Evolutionary conservation across 805 yeast genomes (phyloP).

Genomic region (Lachancea cidri): DNA sequence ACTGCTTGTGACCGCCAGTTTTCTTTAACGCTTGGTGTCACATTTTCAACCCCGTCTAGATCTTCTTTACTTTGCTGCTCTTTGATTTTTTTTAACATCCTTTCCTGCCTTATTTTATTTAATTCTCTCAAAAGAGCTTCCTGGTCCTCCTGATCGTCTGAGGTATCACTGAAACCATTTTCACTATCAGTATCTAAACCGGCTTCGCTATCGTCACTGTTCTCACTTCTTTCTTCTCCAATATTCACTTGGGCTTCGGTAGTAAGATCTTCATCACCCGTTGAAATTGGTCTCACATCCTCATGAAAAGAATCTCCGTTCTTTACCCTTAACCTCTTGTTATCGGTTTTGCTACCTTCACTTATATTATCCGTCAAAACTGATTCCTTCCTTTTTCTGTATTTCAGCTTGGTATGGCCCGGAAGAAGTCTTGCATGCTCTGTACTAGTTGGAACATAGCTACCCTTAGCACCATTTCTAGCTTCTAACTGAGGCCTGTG

Average conservation of each 20-base stretch:
- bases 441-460: conserved; percentile 39
- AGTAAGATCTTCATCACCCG: too few relatives aligned
- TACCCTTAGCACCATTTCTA: conserved; percentile 44
- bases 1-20: conserved; percentile 23
- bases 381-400: conserved; percentile 32
- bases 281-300: too few relatives aligned
- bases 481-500: conserved; percentile 69
- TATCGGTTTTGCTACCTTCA: background rate
- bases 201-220: background rate
- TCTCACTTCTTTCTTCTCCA: background rate
- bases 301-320: conserved; percentile 12
- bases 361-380: background rate
- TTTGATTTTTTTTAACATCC: conserved; percentile 23
- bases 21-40: conserved; percentile 19
- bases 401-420: conserved; percentile 50
- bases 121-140: conserved; percentile 41
- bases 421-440: conserved; percentile 51
- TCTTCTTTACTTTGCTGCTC: conserved; percentile 25
- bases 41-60: conserved; percentile 20
- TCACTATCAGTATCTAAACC: too few relatives aligned
- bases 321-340: conserved; percentile 3
- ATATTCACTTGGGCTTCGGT: too few relatives aligned
- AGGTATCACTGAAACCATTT: too few relatives aligned
- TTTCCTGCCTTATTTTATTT: conserved; percentile 35
- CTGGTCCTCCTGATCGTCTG: too few relatives aligned